Evolutionary conservation across 768 basidiomycete species (phyloP).

Genomic region (Collybiopsis confluens): DNA sequence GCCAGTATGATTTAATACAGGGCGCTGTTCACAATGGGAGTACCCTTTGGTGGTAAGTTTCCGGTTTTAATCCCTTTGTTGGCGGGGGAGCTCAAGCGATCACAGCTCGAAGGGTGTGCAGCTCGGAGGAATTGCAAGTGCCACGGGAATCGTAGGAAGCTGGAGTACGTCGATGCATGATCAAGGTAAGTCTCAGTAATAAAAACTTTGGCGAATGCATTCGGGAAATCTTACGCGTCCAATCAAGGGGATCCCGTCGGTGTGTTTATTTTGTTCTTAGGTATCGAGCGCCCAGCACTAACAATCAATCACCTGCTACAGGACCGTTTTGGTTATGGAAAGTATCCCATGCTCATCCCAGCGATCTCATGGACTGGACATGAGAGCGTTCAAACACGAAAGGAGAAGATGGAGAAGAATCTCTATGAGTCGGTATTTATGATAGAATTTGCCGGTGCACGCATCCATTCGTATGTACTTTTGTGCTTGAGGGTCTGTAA

Average conservation of each 20-base stretch:
- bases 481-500: no score
- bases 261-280: slow-evolving; percentile 23
- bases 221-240: background rate
- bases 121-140: slow-evolving; percentile 61
- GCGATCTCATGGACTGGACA: slow-evolving; percentile 28
- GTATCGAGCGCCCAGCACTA: slow-evolving; percentile 5
- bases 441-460: no score
- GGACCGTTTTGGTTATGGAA: slow-evolving; percentile 78
- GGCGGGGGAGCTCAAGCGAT: background rate
- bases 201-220: no score
- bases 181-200: slow-evolving; percentile 34
- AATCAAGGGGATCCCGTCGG: slow-evolving; percentile 59
- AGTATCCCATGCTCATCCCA: slow-evolving; percentile 34
- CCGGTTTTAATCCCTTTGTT: no score
- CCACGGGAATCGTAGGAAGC: slow-evolving; percentile 60
- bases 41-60: slow-evolving; percentile 59
- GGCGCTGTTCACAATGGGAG: slow-evolving; percentile 48
- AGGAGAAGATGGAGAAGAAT: no score
- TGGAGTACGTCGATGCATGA: slow-evolving; percentile 67
- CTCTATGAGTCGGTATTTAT: no score
- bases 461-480: no score
- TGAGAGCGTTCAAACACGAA: background rate
- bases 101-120: slow-evolving; percentile 64
- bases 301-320: slow-evolving; percentile 19
- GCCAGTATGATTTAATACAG: slow-evolving; percentile 25